These are phyloP conservation scores for Penicillium sp. DNA, from an alignment of 2,329 filamentous ascomycete species.

Conservation along the genomic window DNA sequence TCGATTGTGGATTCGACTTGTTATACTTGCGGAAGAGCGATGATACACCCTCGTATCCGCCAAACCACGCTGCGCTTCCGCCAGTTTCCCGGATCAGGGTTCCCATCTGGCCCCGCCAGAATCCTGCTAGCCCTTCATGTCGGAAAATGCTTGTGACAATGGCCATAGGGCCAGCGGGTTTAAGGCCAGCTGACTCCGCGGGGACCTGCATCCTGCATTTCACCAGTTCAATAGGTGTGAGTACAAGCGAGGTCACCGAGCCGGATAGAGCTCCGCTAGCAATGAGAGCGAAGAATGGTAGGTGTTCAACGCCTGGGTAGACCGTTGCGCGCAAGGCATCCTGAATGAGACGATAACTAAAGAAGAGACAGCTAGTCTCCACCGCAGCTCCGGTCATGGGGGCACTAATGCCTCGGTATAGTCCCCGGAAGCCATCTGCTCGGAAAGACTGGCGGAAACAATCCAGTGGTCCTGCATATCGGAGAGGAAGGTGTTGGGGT, in stretches of 20 bases:
- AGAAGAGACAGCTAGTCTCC: slow-evolving; percentile 89
- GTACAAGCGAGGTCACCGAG: slow-evolving; percentile 81
- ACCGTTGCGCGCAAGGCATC: slow-evolving; percentile 64
- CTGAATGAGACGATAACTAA: slow-evolving; percentile 73
- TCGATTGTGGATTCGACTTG: slow-evolving; percentile 13
- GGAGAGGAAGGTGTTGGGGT: slow-evolving; percentile 74
- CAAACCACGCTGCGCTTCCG: slow-evolving; percentile 93
- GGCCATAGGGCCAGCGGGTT: slow-evolving; percentile 61
- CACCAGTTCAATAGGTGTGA: slow-evolving; percentile 94
- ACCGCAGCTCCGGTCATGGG: slow-evolving; percentile 87
- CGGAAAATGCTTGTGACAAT: slow-evolving; percentile 78
- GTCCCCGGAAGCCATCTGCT: slow-evolving; percentile 71
- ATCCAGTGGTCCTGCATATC: slow-evolving; percentile 83
- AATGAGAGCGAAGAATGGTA: slow-evolving; percentile 74
- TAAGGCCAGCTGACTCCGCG: slow-evolving; percentile 35
- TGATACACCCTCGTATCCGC: slow-evolving; percentile 77
- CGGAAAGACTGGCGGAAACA: slow-evolving; percentile 86
- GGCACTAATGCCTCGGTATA: slow-evolving; percentile 91
- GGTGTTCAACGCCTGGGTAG: slow-evolving; percentile 53
- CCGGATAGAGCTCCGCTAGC: slow-evolving; percentile 82
- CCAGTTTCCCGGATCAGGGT: slow-evolving; percentile 93
- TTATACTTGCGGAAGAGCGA: slow-evolving; percentile 62
- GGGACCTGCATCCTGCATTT: slow-evolving; percentile 98
- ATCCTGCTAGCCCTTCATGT: slow-evolving; percentile 77
- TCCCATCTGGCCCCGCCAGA: slow-evolving; percentile 93